Conservation (phyloP, 2,329 filamentous ascomycete species). For the Fulvia fulva region DNA sequence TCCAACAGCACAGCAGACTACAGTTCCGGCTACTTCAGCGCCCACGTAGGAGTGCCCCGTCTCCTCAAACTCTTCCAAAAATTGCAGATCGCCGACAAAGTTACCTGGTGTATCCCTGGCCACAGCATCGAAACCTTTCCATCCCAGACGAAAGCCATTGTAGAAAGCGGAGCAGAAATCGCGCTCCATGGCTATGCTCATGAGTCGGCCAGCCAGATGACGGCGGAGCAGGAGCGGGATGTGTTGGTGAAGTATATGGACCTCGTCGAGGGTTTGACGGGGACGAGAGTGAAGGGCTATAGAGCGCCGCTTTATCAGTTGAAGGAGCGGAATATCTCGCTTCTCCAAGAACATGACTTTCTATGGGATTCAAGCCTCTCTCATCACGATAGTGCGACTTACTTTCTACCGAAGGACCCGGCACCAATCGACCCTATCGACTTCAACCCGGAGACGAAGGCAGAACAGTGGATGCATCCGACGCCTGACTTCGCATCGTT, state of each 20-base stretch:
- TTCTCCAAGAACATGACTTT: conserved; percentile 49
- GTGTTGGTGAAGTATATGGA: conserved; percentile 48
- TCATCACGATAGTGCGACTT: conserved; percentile 49
- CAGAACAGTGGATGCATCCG: conserved; percentile 46
- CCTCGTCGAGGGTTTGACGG: conserved; percentile 42
- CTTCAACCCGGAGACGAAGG: conserved; percentile 37
- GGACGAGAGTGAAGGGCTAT: conserved; percentile 47
- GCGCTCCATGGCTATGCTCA: conserved; percentile 50
- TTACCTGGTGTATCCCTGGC: conserved; percentile 59
- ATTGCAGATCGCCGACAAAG: conserved; percentile 48
- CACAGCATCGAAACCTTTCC: conserved; percentile 58
- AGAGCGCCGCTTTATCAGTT: conserved; percentile 52
- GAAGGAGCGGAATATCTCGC: conserved; percentile 45
- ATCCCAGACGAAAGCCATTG: conserved; percentile 46
- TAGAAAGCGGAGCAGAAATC: conserved; percentile 53
- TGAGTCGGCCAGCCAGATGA: conserved; percentile 46
- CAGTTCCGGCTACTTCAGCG: conserved; percentile 53
- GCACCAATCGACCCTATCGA: conserved; percentile 40
- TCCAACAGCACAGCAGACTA: conserved; percentile 56
- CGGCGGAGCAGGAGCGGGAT: conserved; percentile 47
- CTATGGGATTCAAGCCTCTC: conserved; percentile 51
- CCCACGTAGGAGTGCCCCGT: conserved; percentile 54
- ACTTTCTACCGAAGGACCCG: conserved; percentile 42
- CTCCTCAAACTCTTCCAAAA: conserved; percentile 53
- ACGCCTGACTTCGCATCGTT: conserved; percentile 32